Evolutionary conservation across 768 basidiomycete genomes (phyloP).

Genomic region (Cystofilobasidium macerans): DNA sequence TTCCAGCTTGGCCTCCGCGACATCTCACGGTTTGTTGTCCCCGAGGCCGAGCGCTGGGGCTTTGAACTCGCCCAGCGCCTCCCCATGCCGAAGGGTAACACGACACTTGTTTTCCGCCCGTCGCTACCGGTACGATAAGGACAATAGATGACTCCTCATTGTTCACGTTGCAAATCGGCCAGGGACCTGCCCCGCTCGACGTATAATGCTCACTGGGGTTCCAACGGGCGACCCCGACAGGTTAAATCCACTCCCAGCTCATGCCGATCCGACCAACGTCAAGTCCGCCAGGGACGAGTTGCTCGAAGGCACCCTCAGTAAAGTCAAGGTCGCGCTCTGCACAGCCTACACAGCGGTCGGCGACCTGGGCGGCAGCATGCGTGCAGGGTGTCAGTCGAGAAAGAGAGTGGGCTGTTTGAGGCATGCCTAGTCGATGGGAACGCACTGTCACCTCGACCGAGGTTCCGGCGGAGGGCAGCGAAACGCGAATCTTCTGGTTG

Average conservation of each 20-base stretch:
- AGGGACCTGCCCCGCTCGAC: background rate
- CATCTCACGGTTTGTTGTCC: conserved; percentile 4
- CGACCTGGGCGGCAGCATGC: too few relatives aligned
- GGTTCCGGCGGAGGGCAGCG: conserved; percentile 25
- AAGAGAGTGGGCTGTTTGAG: too few relatives aligned
- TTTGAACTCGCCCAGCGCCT: background rate
- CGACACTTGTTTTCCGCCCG: background rate
- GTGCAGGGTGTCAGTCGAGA: too few relatives aligned
- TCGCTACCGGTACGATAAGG: too few relatives aligned
- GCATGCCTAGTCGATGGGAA: too few relatives aligned
- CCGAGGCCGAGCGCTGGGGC: background rate
- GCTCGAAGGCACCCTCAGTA: conserved; percentile 22
- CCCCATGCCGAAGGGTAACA: conserved; percentile 4
- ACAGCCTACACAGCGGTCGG: conserved; percentile 58
- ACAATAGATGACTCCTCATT: too few relatives aligned
- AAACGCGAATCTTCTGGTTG: conserved; percentile 41
- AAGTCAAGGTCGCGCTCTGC: conserved; percentile 27
- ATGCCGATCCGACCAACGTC: conserved; percentile 26
- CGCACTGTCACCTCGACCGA: conserved; percentile 44
- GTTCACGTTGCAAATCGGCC: background rate
- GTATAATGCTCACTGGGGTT: too few relatives aligned
- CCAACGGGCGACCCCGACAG: background rate
- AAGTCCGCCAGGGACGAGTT: conserved; percentile 24
- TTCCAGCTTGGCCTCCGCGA: conserved; percentile 13
- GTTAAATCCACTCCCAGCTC: conserved; percentile 27